Evolutionary conservation across 1,139 yeast genomes (phyloP).

Genomic region (Protomyces inundatus): DNA sequence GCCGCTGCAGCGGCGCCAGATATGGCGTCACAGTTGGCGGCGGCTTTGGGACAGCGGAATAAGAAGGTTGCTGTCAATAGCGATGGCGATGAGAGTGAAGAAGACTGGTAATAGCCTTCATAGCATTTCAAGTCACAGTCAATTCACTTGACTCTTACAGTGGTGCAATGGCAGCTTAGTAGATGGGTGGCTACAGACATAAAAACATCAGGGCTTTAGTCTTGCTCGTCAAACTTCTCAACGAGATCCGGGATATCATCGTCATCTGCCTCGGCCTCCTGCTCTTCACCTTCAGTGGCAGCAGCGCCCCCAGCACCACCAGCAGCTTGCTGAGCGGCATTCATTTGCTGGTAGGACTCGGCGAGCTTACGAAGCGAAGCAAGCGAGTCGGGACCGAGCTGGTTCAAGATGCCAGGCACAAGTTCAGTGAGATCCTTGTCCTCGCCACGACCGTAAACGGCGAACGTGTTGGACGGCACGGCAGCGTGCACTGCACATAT

Average conservation of each 20-base stretch:
- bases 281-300: slow-evolving; percentile 44
- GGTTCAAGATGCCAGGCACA: slow-evolving; percentile 91
- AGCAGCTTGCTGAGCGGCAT: slow-evolving; percentile 45
- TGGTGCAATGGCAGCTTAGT: no score
- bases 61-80: slow-evolving; percentile 21
- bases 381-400: slow-evolving; percentile 94
- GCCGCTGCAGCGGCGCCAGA: slow-evolving; percentile 5
- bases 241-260: slow-evolving; percentile 77
- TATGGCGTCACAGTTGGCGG: slow-evolving; percentile 23
- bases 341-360: slow-evolving; percentile 53
- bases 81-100: slow-evolving; percentile 21
- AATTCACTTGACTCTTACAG: no score
- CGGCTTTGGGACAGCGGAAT: slow-evolving; percentile 18
- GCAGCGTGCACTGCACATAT: slow-evolving; percentile 86
- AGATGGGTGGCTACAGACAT: no score
- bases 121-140: no score
- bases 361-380: slow-evolving; percentile 86
- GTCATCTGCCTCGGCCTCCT: slow-evolving; percentile 50
- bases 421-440: slow-evolving; percentile 89
- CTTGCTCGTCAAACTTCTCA: slow-evolving; percentile 30
- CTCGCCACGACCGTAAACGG: slow-evolving; percentile 92
- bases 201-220: not conserved
- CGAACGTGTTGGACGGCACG: slow-evolving; percentile 83
- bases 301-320: slow-evolving; percentile 47
- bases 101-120: slow-evolving; percentile 9